Evolutionary conservation across 148 eudicot genomes (phyloP), one percentile per base, ranked within the genome.

Genomic region (Oxyria digyna): DNA sequence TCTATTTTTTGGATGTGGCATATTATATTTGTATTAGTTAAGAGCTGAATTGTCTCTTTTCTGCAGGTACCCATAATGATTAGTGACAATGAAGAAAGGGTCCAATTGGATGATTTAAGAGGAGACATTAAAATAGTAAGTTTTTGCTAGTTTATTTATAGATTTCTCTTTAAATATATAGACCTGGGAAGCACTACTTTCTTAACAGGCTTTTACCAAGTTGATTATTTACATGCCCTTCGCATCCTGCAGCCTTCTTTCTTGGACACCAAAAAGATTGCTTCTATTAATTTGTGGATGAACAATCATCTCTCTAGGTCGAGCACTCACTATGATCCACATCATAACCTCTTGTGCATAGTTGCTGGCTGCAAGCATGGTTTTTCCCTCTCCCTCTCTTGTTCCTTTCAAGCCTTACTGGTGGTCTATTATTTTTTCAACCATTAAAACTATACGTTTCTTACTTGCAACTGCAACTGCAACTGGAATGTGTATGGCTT

Each of bases 271-370:
- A 83, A 84, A 75, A 68, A 68, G 21, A 57, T 94, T 63, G 73
- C 86, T 71, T 83, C 96, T 67, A 75, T 90, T 72, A 94, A 94
- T 81, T 72, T 94, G 83, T 94, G 98, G 98, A 94, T 94, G 98
- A 90, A 90, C 79, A 86, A 70, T 75, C 81, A 81, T 52, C 74
- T 43, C 55, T 80, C 85, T 70, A 85, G 98, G 82, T 90, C 98
- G 33, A 90, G 95, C 79, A 86, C 92, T 67, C 98, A 94, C 77
- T 94, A 94, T 76, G 96, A 94, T 85, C 98, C 98, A 50, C 97
- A 90, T 75, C 95, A 90, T 48, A 90, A 94, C 67, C 85, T 94
- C 74, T 71, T 94, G 55, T 94, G 97, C 69, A 69, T 90, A 50
- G 80, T 94, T 70, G 50, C 95, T 73, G 98, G 98, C 69, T 67